Evolutionary conservation across 2,329 filamentous ascomycete species (phyloP).

Genomic region (Blumeria hordei): DNA sequence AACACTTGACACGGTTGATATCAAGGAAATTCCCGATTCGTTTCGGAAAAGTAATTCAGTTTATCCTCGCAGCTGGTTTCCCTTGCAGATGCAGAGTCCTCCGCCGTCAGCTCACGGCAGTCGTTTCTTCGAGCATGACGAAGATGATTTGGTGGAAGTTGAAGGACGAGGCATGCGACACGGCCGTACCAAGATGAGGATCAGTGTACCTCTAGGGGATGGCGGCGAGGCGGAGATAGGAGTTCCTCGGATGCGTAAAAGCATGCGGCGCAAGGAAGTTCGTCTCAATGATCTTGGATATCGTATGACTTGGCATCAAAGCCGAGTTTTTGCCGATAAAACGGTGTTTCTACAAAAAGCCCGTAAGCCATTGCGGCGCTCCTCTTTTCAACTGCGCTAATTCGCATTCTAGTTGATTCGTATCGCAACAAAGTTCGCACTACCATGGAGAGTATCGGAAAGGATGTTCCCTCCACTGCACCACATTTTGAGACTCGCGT

Average conservation of each 20-base stretch:
- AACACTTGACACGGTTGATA: slow-evolving; percentile 78
- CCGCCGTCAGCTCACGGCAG: slow-evolving; percentile 52
- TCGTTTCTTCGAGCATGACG: slow-evolving; percentile 49
- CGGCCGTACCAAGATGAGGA: slow-evolving; percentile 20
- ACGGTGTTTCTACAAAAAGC: slow-evolving; percentile 79
- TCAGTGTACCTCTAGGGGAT: slow-evolving; percentile 41
- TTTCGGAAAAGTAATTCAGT: slow-evolving; percentile 80
- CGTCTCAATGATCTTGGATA: slow-evolving; percentile 81
- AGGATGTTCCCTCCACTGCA: slow-evolving; percentile 48
- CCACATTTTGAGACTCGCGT: slow-evolving; percentile 75
- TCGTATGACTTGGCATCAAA: slow-evolving; percentile 91
- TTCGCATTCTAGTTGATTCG: slow-evolving; percentile 46
- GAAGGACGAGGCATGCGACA: slow-evolving; percentile 8
- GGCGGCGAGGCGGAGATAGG: slow-evolving; percentile 47
- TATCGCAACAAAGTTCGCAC: slow-evolving; percentile 81
- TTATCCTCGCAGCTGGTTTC: slow-evolving; percentile 77
- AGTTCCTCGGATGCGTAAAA: slow-evolving; percentile 49
- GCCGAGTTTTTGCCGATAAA: slow-evolving; percentile 66
- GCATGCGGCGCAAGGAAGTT: slow-evolving; percentile 57
- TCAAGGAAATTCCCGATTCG: slow-evolving; percentile 86
- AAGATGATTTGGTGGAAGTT: slow-evolving; percentile 27
- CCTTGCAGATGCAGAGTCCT: slow-evolving; percentile 74
- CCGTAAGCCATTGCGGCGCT: slow-evolving; percentile 33
- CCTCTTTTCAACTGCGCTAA: background rate
- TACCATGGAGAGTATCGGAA: slow-evolving; percentile 54